Conservation (phyloP, 2,329 filamentous ascomycete species). For the Ophiostoma ulmi region DNA sequence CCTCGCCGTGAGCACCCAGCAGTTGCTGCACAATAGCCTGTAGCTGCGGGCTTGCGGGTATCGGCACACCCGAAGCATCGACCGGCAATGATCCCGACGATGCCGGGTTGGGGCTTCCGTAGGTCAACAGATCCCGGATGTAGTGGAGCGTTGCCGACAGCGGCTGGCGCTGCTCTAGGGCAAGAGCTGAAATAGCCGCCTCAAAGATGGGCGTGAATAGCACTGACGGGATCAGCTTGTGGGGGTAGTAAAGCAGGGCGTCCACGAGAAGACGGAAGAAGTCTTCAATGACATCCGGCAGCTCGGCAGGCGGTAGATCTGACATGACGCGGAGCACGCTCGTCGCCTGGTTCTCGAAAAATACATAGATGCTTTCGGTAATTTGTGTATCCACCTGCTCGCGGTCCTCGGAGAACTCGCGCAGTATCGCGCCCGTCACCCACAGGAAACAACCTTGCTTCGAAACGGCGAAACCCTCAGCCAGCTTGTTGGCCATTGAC, state of each 20-base stretch:
- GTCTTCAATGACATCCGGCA: conserved; percentile 85
- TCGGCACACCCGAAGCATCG: background rate
- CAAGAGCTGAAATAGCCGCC: conserved; percentile 79
- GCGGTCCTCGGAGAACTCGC: conserved; percentile 88
- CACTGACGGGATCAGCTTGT: conserved; percentile 71
- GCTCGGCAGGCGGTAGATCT: conserved; percentile 66
- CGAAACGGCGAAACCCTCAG: conserved; percentile 75
- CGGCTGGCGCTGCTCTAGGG: conserved; percentile 85
- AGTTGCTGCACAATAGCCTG: conserved; percentile 68
- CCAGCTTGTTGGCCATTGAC: conserved; percentile 81
- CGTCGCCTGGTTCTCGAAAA: conserved; percentile 89
- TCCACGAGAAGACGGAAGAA: conserved; percentile 93
- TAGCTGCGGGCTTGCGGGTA: conserved; percentile 49
- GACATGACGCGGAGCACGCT: conserved; percentile 86
- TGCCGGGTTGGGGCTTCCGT: conserved; percentile 70
- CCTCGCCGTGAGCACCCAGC: conserved; percentile 63
- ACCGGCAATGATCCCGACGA: conserved; percentile 41
- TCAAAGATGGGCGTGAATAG: conserved; percentile 80
- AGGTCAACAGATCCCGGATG: conserved; percentile 82
- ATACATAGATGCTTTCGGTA: conserved; percentile 81
- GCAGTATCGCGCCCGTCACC: conserved; percentile 90
- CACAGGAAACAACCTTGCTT: conserved; percentile 97
- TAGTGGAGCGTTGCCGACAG: conserved; percentile 90
- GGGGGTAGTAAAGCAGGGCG: conserved; percentile 86
- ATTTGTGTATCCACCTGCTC: conserved; percentile 79